Percentiles rank a stretch among this genome's conserved stretches.
These are phyloP conservation scores for Blumeriella jaapii DNA, from an alignment of 2,329 filamentous ascomycete species.

Conservation along the genomic window DNA sequence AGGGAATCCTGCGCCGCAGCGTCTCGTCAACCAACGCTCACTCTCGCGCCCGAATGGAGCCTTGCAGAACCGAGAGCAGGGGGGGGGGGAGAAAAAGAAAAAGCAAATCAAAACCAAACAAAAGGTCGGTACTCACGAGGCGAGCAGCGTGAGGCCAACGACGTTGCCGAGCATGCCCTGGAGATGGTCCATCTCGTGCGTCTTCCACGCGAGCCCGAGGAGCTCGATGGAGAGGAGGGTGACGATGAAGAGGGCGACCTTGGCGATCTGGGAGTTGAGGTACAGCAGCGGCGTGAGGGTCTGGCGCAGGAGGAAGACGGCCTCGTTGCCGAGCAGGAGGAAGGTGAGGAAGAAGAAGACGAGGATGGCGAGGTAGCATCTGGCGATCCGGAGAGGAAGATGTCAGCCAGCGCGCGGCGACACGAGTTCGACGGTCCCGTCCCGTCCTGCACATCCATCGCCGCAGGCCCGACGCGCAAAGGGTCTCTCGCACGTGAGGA, in stretches of 20 bases:
- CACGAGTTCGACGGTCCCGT: too few relatives aligned
- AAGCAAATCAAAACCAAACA: too few relatives aligned
- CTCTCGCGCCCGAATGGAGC: too few relatives aligned
- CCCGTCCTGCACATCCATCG: too few relatives aligned
- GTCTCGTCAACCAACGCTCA: neutral
- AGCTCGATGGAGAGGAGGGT: conserved; percentile 2
- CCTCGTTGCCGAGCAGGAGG: conserved; percentile 1
- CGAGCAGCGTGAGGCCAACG: neutral
- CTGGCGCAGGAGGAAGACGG: conserved; percentile 2
- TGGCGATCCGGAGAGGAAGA: neutral
- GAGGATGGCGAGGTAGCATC: conserved; percentile 3
- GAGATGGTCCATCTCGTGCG: neutral
- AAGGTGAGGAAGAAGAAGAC: conserved; percentile 3
- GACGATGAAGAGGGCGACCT: conserved; percentile 2
- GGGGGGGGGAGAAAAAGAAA: too few relatives aligned
- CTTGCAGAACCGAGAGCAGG: too few relatives aligned
- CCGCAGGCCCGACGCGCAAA: too few relatives aligned
- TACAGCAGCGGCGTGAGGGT: neutral
- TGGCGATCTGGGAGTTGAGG: conserved; percentile 1
- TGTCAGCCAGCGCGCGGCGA: too few relatives aligned
- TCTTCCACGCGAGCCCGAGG: neutral
- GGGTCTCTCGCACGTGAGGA: too few relatives aligned
- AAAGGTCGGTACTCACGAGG: neutral
- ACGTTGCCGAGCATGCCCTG: neutral
- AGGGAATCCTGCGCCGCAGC: neutral